phyloP scores from a whole-genome alignment of 805 yeast genomes.

The Candida odintsovae region DNA sequence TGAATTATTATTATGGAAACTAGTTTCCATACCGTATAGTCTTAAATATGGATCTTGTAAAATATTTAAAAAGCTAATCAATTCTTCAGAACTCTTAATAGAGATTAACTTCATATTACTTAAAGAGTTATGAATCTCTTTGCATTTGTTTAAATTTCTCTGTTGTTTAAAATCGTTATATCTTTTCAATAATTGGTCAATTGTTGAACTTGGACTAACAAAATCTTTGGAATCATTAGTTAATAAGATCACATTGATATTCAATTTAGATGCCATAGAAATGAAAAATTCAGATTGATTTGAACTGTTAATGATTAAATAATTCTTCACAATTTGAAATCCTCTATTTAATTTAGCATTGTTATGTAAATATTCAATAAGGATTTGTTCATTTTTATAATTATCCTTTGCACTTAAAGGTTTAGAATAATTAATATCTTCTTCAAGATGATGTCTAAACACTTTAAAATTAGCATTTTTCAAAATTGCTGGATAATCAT shows the following conservation, averaged over 20 bases:
- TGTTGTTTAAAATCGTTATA: slow-evolving; percentile 6
- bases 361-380: slow-evolving; percentile 10
- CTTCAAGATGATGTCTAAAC: slow-evolving; percentile 10
- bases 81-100: slow-evolving; percentile 7
- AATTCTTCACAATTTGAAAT: slow-evolving; percentile 10
- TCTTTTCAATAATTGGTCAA: slow-evolving; percentile 8
- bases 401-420: slow-evolving; percentile 9
- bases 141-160: slow-evolving; percentile 7
- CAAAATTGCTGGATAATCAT: slow-evolving; percentile 8
- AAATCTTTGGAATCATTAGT: slow-evolving; percentile 12
- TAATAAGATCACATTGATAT: slow-evolving; percentile 14
- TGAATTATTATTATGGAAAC: neutral
- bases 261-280: slow-evolving; percentile 13
- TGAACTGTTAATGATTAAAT: slow-evolving; percentile 18
- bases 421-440: slow-evolving; percentile 9
- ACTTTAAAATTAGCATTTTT: slow-evolving; percentile 6
- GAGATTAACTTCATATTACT: slow-evolving; percentile 4
- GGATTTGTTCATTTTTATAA: slow-evolving; percentile 3
- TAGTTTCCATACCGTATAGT: slow-evolving; percentile 3
- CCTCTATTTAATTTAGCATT: slow-evolving; percentile 6
- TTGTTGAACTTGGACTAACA: slow-evolving; percentile 14
- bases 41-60: slow-evolving; percentile 10
- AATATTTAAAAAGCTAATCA: slow-evolving; percentile 4
- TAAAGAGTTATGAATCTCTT: slow-evolving; percentile 6
- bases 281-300: slow-evolving; percentile 17